These are phyloP conservation scores for Umbelopsis vinacea DNA, from an alignment of 192 early-diverging fungal genomes.

Conservation along the genomic window DNA sequence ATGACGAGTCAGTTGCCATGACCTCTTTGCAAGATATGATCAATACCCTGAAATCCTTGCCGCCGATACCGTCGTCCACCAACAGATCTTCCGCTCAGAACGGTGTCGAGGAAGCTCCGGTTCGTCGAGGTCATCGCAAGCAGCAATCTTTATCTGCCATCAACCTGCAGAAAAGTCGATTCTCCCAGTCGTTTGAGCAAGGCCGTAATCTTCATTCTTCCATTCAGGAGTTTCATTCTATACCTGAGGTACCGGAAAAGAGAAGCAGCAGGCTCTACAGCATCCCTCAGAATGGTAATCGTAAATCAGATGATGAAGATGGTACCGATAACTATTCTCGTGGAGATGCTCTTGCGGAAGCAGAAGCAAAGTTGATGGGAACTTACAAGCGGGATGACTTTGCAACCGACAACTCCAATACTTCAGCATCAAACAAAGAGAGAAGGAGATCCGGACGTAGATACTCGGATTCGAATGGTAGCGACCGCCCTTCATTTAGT, in stretches of 20 bases:
- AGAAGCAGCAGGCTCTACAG: slow-evolving; percentile 7
- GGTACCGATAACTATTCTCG: slow-evolving; percentile 28
- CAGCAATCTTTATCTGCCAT: slow-evolving; percentile 36
- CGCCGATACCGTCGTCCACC: slow-evolving; percentile 33
- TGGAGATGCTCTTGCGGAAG: slow-evolving; percentile 41
- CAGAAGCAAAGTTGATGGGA: slow-evolving; percentile 48
- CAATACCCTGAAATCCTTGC: slow-evolving; percentile 53
- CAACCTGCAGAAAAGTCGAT: background rate
- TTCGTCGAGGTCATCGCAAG: slow-evolving; percentile 26
- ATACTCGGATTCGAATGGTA: slow-evolving; percentile 25
- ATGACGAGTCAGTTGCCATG: slow-evolving; percentile 44
- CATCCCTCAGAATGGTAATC: background rate
- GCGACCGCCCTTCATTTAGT: slow-evolving; percentile 7
- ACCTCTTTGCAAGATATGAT: slow-evolving; percentile 61
- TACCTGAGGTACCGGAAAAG: slow-evolving; percentile 1
- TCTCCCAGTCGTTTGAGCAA: slow-evolving; percentile 17
- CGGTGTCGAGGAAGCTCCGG: background rate
- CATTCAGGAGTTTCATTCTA: slow-evolving; percentile 7
- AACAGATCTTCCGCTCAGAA: slow-evolving; percentile 2
- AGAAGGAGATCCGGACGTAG: slow-evolving; percentile 27
- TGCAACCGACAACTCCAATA: background rate
- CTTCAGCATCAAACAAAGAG: background rate
- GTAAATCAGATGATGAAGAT: slow-evolving; percentile 21
- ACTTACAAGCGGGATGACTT: slow-evolving; percentile 29
- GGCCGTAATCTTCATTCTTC: background rate